Evolutionary conservation across 495 filamentous ascomycete genomes (phyloP).

Genomic region (Neurospora discreta): DNA sequence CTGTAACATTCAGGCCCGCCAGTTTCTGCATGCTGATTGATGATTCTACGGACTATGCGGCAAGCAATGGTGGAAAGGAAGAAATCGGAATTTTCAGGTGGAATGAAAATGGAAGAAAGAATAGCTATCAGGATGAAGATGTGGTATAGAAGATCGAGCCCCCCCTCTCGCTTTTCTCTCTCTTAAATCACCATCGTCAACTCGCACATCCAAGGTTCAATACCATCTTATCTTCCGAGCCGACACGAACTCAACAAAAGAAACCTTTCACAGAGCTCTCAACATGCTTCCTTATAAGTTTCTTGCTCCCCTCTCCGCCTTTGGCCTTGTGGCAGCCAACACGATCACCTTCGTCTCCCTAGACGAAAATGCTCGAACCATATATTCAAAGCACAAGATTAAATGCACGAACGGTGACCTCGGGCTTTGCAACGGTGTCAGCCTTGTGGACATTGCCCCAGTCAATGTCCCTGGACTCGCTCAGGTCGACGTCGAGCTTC

Average conservation of each 20-base stretch:
- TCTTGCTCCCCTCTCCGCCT: slow-evolving; percentile 16
- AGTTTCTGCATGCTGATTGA: not conserved
- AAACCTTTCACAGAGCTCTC: slow-evolving; percentile 7
- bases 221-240: not conserved
- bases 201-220: not conserved
- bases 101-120: not conserved
- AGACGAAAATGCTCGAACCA: slow-evolving; percentile 31
- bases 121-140: not conserved
- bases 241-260: not conserved
- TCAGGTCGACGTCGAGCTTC: slow-evolving; percentile 24
- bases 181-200: not conserved
- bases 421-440: slow-evolving; percentile 9
- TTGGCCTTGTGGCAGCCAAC: slow-evolving; percentile 27
- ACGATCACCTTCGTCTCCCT: slow-evolving; percentile 37
- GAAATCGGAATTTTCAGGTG: not conserved
- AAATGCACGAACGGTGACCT: not conserved
- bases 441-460: slow-evolving; percentile 9
- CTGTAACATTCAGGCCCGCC: not conserved
- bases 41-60: not conserved
- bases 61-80: not conserved
- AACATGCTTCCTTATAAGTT: slow-evolving; percentile 25
- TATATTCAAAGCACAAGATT: slow-evolving; percentile 26
- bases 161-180: not conserved
- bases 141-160: not conserved
- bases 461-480: slow-evolving; percentile 21